Evolutionary conservation across 2,329 filamentous ascomycete genomes (phyloP), one percentile per base, ranked within the genome.

Genomic region (Epichloe aotearoae): DNA sequence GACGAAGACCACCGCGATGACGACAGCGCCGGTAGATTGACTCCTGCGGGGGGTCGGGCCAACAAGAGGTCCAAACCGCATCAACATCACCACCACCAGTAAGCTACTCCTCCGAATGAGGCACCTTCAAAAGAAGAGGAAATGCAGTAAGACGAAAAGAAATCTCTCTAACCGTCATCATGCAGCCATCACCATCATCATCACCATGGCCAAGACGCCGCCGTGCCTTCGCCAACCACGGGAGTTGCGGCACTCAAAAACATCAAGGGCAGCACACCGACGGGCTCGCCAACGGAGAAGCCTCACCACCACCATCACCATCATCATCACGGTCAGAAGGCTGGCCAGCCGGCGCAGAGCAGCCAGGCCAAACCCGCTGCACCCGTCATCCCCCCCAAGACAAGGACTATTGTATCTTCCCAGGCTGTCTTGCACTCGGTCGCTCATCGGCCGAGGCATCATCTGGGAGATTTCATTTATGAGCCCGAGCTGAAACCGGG

Each of bases 391-490:
- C 69, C 72, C 80, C 72, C 80, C 52, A 82, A 83, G 61, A 74
- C 82, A 6, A 83, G 81, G 54, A 80, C 79, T 3, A 79, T 76
- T 15, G 75, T 95, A 23, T 78, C 77, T 10, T 86, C 84, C 2
- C 76, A 85, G 54, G 75, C 79, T 0, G 79, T 95, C 0, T 66
- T 95, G 12, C 81, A 88, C 2, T 82, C 80, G 33, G 81, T 91
- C 4, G 75, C 83, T 1, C 71, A 84, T 52, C 74, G 80, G 17
- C 85, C 87, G 8, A 83, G 89, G 10, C 77, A 81, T 50, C 89
- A 96, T 62, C 77, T 97, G 2, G 91, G 91, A 36, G 87, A 88
- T 52, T 84, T 87, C 4, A 73, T 95, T 14, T 97, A 97, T 63
- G 76, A 84, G 47, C 80, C 87, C 1, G 76, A 72, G 5, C 72